Evolutionary conservation across 1,284 basidiomycete genomes (phyloP).

Genomic region (Caloboletus firmus): DNA sequence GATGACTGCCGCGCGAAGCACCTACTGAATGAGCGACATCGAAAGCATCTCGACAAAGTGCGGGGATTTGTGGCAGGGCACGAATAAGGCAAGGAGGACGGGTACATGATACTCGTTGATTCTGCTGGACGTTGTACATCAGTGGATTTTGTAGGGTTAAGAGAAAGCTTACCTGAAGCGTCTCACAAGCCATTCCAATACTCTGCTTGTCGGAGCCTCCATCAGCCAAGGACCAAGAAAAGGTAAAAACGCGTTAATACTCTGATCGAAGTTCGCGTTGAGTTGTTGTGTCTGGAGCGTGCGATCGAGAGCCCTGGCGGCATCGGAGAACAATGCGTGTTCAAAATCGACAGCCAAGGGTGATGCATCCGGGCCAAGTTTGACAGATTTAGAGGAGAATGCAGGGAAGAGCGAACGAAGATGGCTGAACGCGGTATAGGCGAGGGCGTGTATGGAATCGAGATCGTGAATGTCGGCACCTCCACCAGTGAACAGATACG

Average conservation of each 20-base stretch:
- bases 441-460: conserved; percentile 85
- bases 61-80: conserved; percentile 94
- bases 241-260: conserved; percentile 66
- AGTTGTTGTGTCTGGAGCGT: conserved; percentile 74
- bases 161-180: conserved; percentile 73
- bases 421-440: conserved; percentile 78
- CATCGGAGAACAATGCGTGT: conserved; percentile 79
- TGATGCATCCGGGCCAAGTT: conserved; percentile 15
- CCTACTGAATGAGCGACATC: conserved; percentile 77
- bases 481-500: conserved; percentile 84
- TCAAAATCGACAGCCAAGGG: conserved; percentile 56
- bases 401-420: conserved; percentile 64
- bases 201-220: conserved; percentile 80
- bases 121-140: conserved; percentile 42
- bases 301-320: conserved; percentile 75
- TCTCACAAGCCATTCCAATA: conserved; percentile 95
- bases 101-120: conserved; percentile 93
- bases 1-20: conserved; percentile 33
- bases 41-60: conserved; percentile 94
- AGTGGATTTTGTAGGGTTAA: not conserved
- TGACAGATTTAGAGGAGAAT: conserved; percentile 37
- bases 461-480: conserved; percentile 84
- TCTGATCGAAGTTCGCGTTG: conserved; percentile 59
- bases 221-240: conserved; percentile 80
- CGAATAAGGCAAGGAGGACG: conserved; percentile 77